phyloP scores from a whole-genome alignment of 768 basidiomycete species.

The Paxillus involutus region DNA sequence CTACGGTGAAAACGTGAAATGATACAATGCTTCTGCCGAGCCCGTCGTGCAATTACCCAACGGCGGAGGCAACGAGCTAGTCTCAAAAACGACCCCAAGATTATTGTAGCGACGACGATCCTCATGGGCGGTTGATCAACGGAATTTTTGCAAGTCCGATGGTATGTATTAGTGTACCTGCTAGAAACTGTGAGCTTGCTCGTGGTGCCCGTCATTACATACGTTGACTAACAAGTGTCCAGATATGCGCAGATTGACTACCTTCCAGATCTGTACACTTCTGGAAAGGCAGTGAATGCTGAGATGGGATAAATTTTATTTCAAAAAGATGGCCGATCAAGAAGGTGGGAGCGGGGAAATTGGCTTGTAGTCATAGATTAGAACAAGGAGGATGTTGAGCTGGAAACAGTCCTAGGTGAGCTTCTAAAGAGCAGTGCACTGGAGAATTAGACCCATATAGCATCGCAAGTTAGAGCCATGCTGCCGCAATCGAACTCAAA shows the following conservation, averaged over 20 bases:
- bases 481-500: not conserved
- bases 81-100: too few relatives aligned
- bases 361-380: not conserved
- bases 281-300: not conserved
- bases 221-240: too few relatives aligned
- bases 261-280: not conserved
- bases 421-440: not conserved
- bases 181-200: too few relatives aligned
- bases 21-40: not conserved
- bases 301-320: constrained; percentile 17
- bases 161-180: too few relatives aligned
- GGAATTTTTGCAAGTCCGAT: too few relatives aligned
- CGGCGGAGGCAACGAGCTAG: too few relatives aligned
- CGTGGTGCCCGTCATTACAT: too few relatives aligned
- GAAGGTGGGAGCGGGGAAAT: constrained; percentile 2
- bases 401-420: constrained; percentile 3
- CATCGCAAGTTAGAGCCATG: not conserved
- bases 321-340: constrained; percentile 8
- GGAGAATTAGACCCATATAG: not conserved
- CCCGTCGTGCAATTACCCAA: too few relatives aligned
- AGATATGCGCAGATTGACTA: not conserved
- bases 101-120: too few relatives aligned
- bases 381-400: not conserved
- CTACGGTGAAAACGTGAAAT: not conserved
- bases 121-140: too few relatives aligned